These are phyloP conservation scores for Metschnikowia kunwiensis DNA, from an alignment of 805 yeast genomes.

Conservation along the genomic window DNA sequence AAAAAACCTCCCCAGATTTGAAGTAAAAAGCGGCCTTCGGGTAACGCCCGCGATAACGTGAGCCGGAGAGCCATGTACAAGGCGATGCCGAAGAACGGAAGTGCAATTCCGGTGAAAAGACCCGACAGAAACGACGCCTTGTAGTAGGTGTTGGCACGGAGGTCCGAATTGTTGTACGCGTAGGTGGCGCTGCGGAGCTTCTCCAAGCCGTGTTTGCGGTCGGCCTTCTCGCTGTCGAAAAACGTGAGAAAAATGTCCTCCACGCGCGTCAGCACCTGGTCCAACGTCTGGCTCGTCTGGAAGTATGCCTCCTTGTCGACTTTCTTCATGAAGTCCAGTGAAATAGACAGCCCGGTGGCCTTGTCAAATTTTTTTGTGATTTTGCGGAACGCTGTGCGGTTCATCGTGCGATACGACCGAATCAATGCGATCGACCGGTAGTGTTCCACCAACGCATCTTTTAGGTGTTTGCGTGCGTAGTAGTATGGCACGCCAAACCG, in stretches of 20 bases:
- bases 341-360: slow-evolving; percentile 45
- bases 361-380: slow-evolving; percentile 90
- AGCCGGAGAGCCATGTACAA: slow-evolving; percentile 49
- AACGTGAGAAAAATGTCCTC: slow-evolving; percentile 66
- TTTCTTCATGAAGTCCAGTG: slow-evolving; percentile 52
- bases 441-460: slow-evolving; percentile 65
- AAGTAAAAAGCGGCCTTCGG: slow-evolving; percentile 58
- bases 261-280: slow-evolving; percentile 55
- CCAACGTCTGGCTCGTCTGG: slow-evolving; percentile 62
- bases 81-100: slow-evolving; percentile 66
- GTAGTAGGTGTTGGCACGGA: slow-evolving; percentile 34
- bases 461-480: slow-evolving; percentile 64
- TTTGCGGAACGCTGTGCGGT: slow-evolving; percentile 86
- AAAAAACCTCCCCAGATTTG: slow-evolving; percentile 95
- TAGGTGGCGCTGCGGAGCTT: slow-evolving; percentile 50
- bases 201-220: slow-evolving; percentile 69
- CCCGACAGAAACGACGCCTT: slow-evolving; percentile 60
- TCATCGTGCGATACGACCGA: slow-evolving; percentile 68
- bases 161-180: slow-evolving; percentile 31
- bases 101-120: slow-evolving; percentile 60
- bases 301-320: slow-evolving; percentile 54
- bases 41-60: slow-evolving; percentile 34
- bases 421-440: slow-evolving; percentile 71
- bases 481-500: slow-evolving; percentile 52
- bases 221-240: slow-evolving; percentile 50